These are phyloP conservation scores for Eimeria sp. DNA, from an alignment of 169 alveolate species.

Conservation along the genomic window DNA sequence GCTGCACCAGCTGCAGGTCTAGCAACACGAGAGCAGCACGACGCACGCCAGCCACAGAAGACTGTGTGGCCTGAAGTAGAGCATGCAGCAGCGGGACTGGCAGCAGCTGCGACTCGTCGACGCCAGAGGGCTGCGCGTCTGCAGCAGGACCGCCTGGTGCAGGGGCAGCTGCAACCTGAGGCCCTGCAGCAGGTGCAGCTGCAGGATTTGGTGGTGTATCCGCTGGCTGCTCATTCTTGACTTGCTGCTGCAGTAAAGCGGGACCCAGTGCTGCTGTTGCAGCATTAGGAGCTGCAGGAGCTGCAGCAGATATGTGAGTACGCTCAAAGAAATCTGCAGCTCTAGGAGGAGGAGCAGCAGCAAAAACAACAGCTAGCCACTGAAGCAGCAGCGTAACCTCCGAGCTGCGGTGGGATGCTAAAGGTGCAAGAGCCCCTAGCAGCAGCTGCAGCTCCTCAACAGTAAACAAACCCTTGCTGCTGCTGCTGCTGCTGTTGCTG, in stretches of 20 bases:
- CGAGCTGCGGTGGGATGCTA: conserved; percentile 40
- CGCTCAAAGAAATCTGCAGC: conserved; percentile 18
- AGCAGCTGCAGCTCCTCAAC: conserved; percentile 55
- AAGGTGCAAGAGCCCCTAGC: conserved; percentile 28
- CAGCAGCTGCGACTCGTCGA: conserved; percentile 53
- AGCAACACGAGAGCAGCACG: conserved; percentile 72
- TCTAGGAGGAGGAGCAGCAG: conserved; percentile 53
- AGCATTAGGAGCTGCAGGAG: not conserved
- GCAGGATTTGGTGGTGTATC: not conserved
- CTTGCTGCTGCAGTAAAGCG: not conserved
- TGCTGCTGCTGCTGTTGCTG: conserved; percentile 35
- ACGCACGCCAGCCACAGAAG: conserved; percentile 48
- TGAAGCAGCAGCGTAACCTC: conserved; percentile 54
- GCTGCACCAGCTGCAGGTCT: conserved; percentile 73
- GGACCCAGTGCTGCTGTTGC: not conserved
- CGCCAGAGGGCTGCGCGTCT: not conserved
- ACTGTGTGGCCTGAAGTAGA: conserved; percentile 78
- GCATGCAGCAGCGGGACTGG: conserved; percentile 73
- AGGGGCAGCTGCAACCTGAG: not conserved
- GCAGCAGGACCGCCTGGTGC: not conserved
- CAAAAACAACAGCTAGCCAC: conserved; percentile 62
- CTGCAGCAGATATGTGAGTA: conserved; percentile 14
- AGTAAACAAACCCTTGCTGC: conserved; percentile 42
- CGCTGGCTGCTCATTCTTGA: conserved; percentile 30
- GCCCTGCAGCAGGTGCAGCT: not conserved